These are phyloP conservation scores for Datura wrightii DNA, from an alignment of 257 asterid genomes.

Conservation along the genomic window DNA sequence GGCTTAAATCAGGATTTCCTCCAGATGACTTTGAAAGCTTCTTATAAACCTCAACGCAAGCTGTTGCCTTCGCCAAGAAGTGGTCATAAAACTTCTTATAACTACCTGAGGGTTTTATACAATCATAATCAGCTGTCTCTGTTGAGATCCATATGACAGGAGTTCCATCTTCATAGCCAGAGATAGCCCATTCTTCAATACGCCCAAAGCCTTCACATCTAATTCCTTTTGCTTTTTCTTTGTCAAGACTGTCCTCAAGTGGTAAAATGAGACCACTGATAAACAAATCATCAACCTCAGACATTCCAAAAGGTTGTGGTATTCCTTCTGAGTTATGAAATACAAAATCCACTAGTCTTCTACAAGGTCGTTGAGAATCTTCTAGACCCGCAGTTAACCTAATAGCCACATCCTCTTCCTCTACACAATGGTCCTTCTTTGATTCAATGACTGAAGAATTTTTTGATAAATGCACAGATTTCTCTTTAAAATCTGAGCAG, in stretches of 20 bases:
- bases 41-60: constrained; percentile 80
- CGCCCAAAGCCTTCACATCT: constrained; percentile 93
- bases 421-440: constrained; percentile 55
- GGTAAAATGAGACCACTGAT: constrained; percentile 78
- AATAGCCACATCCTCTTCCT: constrained; percentile 79
- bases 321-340: constrained; percentile 72
- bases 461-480: constrained; percentile 49
- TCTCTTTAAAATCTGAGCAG: constrained; percentile 77
- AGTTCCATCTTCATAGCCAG: constrained; percentile 93
- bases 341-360: constrained; percentile 73
- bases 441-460: constrained; percentile 61
- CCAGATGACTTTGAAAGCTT: constrained; percentile 72
- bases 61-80: constrained; percentile 81
- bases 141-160: constrained; percentile 91
- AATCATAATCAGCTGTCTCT: constrained; percentile 83
- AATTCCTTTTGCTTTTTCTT: constrained; percentile 65
- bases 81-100: constrained; percentile 78
- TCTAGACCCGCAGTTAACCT: constrained; percentile 64
- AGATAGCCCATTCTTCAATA: constrained; percentile 91
- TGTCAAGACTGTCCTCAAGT: constrained; percentile 61
- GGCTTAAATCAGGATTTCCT: constrained; percentile 61
- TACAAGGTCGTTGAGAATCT: constrained; percentile 71
- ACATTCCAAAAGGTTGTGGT: constrained; percentile 84
- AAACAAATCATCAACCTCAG: constrained; percentile 75
- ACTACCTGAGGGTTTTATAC: constrained; percentile 75